Conservation (phyloP, 257 asterid species). For the Fraxinus cuspidata region DNA sequence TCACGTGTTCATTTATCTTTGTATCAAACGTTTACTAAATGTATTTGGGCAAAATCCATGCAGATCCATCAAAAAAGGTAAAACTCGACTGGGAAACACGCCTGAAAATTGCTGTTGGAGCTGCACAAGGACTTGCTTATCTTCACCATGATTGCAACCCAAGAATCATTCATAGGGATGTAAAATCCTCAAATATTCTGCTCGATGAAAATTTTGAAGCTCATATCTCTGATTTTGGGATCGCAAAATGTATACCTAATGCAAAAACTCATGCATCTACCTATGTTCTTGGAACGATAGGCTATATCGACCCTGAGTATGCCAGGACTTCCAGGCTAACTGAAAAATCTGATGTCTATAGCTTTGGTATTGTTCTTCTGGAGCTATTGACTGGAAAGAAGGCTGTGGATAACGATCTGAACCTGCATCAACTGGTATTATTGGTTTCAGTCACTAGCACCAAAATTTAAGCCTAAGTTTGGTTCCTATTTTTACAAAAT, state of each 20-base stretch:
- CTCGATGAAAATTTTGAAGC: conserved; percentile 88
- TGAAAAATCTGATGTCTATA: conserved; percentile 90
- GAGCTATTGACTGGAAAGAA: conserved; percentile 93
- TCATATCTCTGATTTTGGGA: conserved; percentile 93
- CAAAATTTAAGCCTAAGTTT: neutral
- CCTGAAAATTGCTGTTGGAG: conserved; percentile 85
- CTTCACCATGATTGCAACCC: conserved; percentile 96
- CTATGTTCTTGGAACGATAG: conserved; percentile 89
- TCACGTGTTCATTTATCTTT: neutral
- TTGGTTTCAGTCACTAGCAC: neutral
- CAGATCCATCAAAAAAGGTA: conserved; percentile 84
- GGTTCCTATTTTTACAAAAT: no score
- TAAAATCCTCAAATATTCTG: conserved; percentile 85
- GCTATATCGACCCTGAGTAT: conserved; percentile 96
- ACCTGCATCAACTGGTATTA: conserved; percentile 88
- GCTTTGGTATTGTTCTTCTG: conserved; percentile 91
- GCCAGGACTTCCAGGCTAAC: conserved; percentile 90
- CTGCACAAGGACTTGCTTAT: conserved; percentile 96
- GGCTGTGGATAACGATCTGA: conserved; percentile 79
- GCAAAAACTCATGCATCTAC: conserved; percentile 90
- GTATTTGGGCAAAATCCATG: neutral
- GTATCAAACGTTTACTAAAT: neutral
- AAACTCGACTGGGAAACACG: conserved; percentile 97
- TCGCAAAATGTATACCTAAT: conserved; percentile 67
- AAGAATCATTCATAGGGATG: conserved; percentile 85